Base-by-base conservation (phyloP, 2,329 filamentous ascomycete genomes). In the Cercospora berteroae region DNA sequence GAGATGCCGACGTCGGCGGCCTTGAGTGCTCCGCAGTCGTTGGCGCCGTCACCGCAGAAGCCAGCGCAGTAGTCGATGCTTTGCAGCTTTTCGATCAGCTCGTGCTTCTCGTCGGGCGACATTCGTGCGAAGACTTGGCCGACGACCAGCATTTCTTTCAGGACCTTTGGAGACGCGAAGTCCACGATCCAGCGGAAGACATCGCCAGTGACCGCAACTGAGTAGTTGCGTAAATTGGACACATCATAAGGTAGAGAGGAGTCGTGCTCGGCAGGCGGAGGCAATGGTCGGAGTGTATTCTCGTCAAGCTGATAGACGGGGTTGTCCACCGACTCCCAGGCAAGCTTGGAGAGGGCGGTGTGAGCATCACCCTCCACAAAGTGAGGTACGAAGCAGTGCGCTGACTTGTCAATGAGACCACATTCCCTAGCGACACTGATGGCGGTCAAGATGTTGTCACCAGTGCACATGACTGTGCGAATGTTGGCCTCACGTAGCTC, bases 81-180 rank as follows among this genome's bases (percentile, higher is more conserved):
- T 78, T 99, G 96, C 3, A 99, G 85, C 78, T 97, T 99, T 79
- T 98, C 95, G 2, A 99, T 93, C 1, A 99, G 84, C 79, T 99
- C 96, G 77, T 97, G 94, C 79, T 99, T 99, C 79, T 99, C 95
- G 77, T 99, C 96, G 0, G 95, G 96, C 1, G 94, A 98, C 95
- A 99, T 99, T 73, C 95, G 90, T 4, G 95, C 96, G 79, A 96
- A 99, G 1, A 99, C 93, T 79, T 95, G 94, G 27, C 94, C 94
- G 63, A 87, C 87, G 39, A 97, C 90, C 64, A 99, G 91, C 89
- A 98, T 94, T 84, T 95, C 78, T 68, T 90, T 89, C 36, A 98
- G 82, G 0, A 96, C 85, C 64, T 91, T 88, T n/a, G 92, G 87
- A 0, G 90, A 88, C 0, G 92, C 94, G 79, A 89, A 98, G 80